Base-by-base conservation (phyloP, 768 basidiomycete genomes). In the Collybia nuda region DNA sequence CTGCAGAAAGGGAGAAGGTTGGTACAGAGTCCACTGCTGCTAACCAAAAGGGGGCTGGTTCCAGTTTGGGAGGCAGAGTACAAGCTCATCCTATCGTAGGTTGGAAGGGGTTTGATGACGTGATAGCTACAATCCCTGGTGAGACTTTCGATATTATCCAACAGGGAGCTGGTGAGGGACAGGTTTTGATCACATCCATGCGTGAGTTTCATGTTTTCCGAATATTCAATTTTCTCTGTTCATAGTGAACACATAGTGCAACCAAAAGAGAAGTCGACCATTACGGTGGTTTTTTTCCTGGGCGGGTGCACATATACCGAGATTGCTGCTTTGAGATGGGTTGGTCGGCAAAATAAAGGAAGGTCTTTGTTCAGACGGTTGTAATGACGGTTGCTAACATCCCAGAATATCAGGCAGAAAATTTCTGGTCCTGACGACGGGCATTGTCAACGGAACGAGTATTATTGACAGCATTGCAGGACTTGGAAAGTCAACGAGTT, bases 301-400 rank as follows among this genome's bases (percentile, higher is more conserved):
- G 97, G 97, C 22, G 97, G 96, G 3, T 94, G 94, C 66, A 99
- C 97, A 11, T 97, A 91, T 60, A 96, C 96, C 7, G 97, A 98
- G 72, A 93, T 98, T 52, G 87, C 97, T 32, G 96, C 96, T 5
- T 66, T 99, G 57, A 78, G 97, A 64, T 97, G 93, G 93, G 87
- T 96, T 61, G 80, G 84, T 49, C 81, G 86, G 58, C 93, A 93
- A 66, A 88, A 87, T 57, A 81, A 79, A 77, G 95, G 93, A 84
- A 61, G 22, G 68, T 63, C 46, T 47, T 57, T 24, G 58, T 47
- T 65, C 28, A 61, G 44, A 39, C 44, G 45, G 49, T 23, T 47
- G 37, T 48, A 41, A 40, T 38, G 28, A 58, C 53, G 39, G 56
- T 55, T 42, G 35, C 37, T 51, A 21, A 47, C 44, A 44, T 54